Base-by-base conservation (phyloP, 176 grass and related monocot genomes). In the Bolboschoenus planiculmis region DNA sequence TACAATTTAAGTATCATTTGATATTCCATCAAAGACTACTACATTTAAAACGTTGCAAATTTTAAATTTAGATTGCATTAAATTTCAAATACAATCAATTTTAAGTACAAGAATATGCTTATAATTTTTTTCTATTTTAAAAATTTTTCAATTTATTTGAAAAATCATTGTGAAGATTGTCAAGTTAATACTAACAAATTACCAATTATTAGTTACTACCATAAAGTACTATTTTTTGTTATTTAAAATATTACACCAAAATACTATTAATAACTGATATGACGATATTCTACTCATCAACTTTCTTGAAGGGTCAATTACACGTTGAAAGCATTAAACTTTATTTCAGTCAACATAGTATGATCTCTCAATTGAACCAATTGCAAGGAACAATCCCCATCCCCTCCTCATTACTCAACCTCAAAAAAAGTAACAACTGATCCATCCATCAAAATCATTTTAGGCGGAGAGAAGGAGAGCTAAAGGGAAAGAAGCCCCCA, bases 391-490 rank as follows among this genome's bases (percentile, higher is more conserved):
- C 47, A 14, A 15, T 50, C 47, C 47, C 47, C n/a, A 61, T 29
- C 2, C 24, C 58, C 24, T 62, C 10, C 35, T 68, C 40, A n/a
- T 68, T 37, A 40, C 65, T 68, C 16, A 39, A 68, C 33, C 65
- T 68, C 18, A 10, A 27, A 23, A 27, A 46, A 73, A 46, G 1
- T 10, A 73, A n/a, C 0, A 46, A 73, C 29, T 27, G 18, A 68
- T 68, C 20, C 7, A 47, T 73, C 42, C 68, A 73, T 47, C 10
- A 73, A 73, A 73, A 73, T 46, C 40, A 47, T 73, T 73, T n/a
- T 46, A 73, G 37, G 63, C 63, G 63, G 63, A 66, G 11, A 63
- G 33, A 66, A 66, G 16, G 33, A 18, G 4, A 1, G 31, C 37
- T 36, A 37, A 66, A 73, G 40, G 26, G 30, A 50, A 76, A 76